phyloP scores from a whole-genome alignment of 179 eudicot species.

The Silene coronaria region DNA sequence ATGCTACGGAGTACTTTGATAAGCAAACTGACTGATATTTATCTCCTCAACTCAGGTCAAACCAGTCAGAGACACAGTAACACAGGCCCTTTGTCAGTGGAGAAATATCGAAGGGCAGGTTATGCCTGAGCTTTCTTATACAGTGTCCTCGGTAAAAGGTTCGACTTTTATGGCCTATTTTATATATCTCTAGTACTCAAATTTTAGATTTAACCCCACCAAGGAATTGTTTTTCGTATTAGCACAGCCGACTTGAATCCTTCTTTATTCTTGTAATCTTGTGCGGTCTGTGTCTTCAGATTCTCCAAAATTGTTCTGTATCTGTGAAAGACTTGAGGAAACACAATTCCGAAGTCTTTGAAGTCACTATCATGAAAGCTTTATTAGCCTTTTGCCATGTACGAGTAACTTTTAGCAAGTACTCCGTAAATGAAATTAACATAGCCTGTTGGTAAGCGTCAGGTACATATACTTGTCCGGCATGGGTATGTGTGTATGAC shows the following conservation, averaged over 20 bases:
- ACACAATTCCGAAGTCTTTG: background rate
- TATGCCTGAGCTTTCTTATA: conserved; percentile 53
- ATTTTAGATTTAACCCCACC: background rate
- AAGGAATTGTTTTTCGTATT: background rate
- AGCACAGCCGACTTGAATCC: background rate
- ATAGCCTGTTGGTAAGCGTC: too few species aligned
- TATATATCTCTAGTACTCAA: too few species aligned
- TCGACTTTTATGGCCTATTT: background rate
- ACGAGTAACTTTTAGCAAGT: background rate
- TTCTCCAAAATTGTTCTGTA: too few species aligned
- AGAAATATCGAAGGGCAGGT: conserved; percentile 52
- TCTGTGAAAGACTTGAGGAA: background rate
- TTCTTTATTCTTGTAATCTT: background rate
- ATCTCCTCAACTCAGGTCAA: conserved; percentile 50
- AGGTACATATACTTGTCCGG: too few species aligned
- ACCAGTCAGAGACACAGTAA: conserved; percentile 81
- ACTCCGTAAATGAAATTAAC: background rate
- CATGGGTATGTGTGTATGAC: too few species aligned
- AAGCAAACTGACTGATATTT: conserved; percentile 7
- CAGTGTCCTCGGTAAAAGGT: conserved; percentile 63
- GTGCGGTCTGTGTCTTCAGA: background rate
- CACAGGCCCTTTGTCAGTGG: conserved; percentile 72
- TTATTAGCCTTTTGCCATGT: background rate
- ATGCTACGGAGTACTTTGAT: background rate
- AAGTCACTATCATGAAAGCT: background rate